A percentile compares a stretch with the other conserved stretches of the same genome.
Evolutionary conservation across 352 stramenopile genomes (phyloP).

Genomic region (Globisporangium heterothallicum): DNA sequence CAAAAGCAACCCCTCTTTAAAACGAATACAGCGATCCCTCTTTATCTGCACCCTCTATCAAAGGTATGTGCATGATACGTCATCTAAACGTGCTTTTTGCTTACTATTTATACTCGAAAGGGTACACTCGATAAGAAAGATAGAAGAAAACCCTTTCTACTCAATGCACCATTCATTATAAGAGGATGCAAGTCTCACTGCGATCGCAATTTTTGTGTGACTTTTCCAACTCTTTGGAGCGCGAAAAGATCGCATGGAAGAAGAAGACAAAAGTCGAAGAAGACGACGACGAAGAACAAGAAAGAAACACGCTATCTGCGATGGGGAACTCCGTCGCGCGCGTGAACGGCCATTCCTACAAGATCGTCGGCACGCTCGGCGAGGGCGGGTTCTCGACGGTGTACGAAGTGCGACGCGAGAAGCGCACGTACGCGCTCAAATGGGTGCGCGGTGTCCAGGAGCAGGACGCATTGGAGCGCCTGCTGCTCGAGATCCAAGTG

Average conservation of each 20-base stretch:
- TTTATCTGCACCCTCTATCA: too few species aligned
- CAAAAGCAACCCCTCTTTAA: conserved; percentile 3
- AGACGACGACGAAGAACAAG: too few species aligned
- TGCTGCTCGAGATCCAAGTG: conserved; percentile 69
- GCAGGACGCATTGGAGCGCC: conserved; percentile 45
- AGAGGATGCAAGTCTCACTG: too few species aligned
- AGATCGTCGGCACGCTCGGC: conserved; percentile 41
- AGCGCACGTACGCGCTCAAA: conserved; percentile 52
- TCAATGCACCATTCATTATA: not conserved
- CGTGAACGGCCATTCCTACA: conserved; percentile 56
- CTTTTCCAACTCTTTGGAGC: too few species aligned
- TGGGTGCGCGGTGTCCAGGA: conserved; percentile 49
- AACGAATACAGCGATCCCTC: conserved; percentile 3
- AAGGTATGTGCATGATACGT: too few species aligned
- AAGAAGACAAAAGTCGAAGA: too few species aligned
- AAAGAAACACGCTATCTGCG: not conserved
- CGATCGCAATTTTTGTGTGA: not conserved
- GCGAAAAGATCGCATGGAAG: conserved; percentile 10
- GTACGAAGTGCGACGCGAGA: conserved; percentile 38
- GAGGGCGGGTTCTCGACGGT: conserved; percentile 75
- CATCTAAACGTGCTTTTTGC: not conserved
- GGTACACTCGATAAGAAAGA: too few species aligned
- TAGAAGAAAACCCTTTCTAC: not conserved
- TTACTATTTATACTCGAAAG: too few species aligned
- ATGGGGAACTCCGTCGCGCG: conserved; percentile 62